phyloP scores from a whole-genome alignment of 2,329 filamentous ascomycete species.

The Beauveria australis region DNA sequence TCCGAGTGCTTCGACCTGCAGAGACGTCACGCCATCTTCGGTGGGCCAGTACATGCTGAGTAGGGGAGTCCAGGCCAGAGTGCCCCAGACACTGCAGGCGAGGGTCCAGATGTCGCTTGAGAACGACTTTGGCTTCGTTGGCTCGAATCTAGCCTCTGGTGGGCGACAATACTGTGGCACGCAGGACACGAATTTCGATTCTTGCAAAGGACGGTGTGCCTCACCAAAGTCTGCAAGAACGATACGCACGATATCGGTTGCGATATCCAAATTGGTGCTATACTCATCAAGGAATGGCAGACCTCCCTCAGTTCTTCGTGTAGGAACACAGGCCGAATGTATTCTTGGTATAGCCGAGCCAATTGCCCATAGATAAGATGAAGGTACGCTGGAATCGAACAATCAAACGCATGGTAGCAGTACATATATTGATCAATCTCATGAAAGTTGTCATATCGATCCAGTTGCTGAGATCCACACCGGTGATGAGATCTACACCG shows the following conservation, averaged over 20 bases:
- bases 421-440: no score
- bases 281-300: no score
- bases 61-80: slow-evolving; percentile 17
- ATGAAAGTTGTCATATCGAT: no score
- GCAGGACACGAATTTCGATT: slow-evolving; percentile 15
- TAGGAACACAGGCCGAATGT: no score
- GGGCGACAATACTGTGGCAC: slow-evolving; percentile 11
- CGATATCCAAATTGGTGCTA: no score
- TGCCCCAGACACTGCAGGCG: slow-evolving; percentile 15
- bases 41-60: slow-evolving; percentile 14
- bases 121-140: not conserved
- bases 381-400: no score
- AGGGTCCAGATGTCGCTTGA: slow-evolving; percentile 17
- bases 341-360: no score
- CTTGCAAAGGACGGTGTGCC: slow-evolving; percentile 19
- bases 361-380: fast-evolving
- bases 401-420: no score
- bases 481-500: no score
- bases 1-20: slow-evolving; percentile 18
- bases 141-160: slow-evolving; percentile 5
- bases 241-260: not conserved
- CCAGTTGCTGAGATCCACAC: no score
- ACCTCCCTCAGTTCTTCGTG: no score
- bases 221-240: slow-evolving; percentile 28
- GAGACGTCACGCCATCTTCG: slow-evolving; percentile 15